Evolutionary conservation across 2,329 filamentous ascomycete species (phyloP), one percentile per base, ranked within the genome.

Genomic region (Scortechinia acanthostroma): DNA sequence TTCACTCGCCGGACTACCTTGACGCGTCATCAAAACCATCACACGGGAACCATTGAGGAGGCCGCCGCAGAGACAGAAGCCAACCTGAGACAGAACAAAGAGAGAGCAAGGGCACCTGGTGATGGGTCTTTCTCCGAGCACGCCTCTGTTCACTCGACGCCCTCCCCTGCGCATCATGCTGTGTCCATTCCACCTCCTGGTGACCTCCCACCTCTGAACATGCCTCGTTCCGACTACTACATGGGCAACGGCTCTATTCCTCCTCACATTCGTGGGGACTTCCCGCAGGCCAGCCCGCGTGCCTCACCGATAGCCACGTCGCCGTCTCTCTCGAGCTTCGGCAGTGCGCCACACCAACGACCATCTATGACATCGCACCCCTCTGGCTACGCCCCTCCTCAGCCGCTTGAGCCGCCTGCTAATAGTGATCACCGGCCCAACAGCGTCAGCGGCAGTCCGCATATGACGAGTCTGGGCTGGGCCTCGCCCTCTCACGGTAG

Each of bases 1-100:
- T 98, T 98, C 58, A 98, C 93, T 6, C 84, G 93, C 47, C 86
- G 91, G 51, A 97, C 93, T 1, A 97, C 93, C 2, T 72, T 98
- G 49, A 98, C 91, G 2, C 82, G 93, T 43, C 93, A 98, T 61
- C 90, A 96, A 66, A 95, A 95, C 55, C 88, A 95, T 56, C 93
- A 97, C 63, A 94, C 87, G 17, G 93, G 91, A 35, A 96, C 91
- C 0, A 87, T 96, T 15, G 91, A 96, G 62, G 91, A 97, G 63
- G 89, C 91, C 5, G 90, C 90, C 2, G 88, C 83, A 2, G 88
- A 90, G 3, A 95, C 90, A 0, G 90, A 88, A 23, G 90, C 90
- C 35, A 91, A 88, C 44, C 72, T 96, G 52, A 10, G 88, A 90
- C 2, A 69, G 69, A 52, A 43, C 20, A 57, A 52, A 42, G 48